Conservation (phyloP, 164 flowering plant genomes). For the Nelumbo lutea region DNA sequence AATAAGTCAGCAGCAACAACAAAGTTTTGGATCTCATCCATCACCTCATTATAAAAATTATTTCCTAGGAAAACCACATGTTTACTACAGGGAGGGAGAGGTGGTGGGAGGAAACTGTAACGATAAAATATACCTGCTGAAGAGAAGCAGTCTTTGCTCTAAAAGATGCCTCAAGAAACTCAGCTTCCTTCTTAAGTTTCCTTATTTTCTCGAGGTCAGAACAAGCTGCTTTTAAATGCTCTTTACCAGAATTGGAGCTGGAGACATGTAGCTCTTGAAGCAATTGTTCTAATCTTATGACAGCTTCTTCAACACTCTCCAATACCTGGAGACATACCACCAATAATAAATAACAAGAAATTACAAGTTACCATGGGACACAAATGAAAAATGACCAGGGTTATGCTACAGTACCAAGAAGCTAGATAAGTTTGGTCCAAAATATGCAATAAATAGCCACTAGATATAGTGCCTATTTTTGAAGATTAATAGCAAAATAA, state of each 20-base stretch:
- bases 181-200: constrained; percentile 95
- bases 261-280: constrained; percentile 84
- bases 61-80: too few relatives aligned
- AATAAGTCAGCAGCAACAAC: too few relatives aligned
- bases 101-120: neutral
- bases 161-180: constrained; percentile 95
- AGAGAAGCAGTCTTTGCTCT: constrained; percentile 95
- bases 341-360: constrained; percentile 4
- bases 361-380: neutral
- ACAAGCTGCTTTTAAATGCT: constrained; percentile 92
- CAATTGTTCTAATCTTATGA: constrained; percentile 73
- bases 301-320: constrained; percentile 92
- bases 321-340: constrained; percentile 50
- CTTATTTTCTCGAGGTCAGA: constrained; percentile 96
- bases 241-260: constrained; percentile 72
- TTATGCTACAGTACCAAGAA: neutral
- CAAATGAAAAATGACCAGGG: neutral
- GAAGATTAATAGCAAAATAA: too few relatives aligned
- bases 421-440: too few relatives aligned
- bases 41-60: neutral
- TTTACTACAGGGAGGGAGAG: neutral
- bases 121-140: constrained; percentile 51
- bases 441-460: too few relatives aligned
- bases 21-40: neutral
- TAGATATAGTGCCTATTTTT: too few relatives aligned